Evolutionary conservation across 2,329 filamentous ascomycete genomes (phyloP).

Genomic region (Fusarium sp.): DNA sequence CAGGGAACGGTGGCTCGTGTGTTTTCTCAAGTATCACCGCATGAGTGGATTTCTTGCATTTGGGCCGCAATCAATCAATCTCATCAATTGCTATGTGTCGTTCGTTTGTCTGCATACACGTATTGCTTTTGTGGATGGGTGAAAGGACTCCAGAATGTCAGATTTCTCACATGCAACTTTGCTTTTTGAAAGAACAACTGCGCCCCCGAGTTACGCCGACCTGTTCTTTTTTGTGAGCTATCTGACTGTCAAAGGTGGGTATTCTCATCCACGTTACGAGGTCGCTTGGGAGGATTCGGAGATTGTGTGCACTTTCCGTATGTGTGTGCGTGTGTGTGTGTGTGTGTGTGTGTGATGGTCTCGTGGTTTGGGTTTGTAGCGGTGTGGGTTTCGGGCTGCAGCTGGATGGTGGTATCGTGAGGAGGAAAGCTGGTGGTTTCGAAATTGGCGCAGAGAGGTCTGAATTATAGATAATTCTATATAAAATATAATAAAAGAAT

Average conservation of each 20-base stretch:
- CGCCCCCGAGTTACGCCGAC: not conserved
- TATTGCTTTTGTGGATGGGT: not conserved
- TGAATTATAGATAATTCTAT: not conserved
- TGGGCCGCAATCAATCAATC: constrained; percentile 1
- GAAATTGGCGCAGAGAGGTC: constrained; percentile 17
- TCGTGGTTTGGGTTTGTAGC: constrained; percentile 27
- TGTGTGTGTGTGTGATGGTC: constrained; percentile 2
- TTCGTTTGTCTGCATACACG: constrained; percentile 3
- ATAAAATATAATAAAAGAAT: too few species aligned
- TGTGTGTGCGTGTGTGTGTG: not conserved
- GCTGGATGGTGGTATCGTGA: constrained; percentile 13
- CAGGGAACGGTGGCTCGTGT: not conserved
- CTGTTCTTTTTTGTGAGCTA: not conserved
- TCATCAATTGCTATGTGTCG: not conserved
- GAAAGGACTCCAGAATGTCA: not conserved
- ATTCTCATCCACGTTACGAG: not conserved
- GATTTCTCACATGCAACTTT: not conserved
- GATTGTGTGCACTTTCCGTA: constrained; percentile 1
- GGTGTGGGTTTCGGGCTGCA: constrained; percentile 17
- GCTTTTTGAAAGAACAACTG: not conserved
- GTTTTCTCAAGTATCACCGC: not conserved
- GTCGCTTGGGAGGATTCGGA: constrained; percentile 9
- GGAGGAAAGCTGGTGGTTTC: constrained; percentile 15
- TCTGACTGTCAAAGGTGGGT: not conserved
- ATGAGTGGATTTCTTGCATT: not conserved